Conservation (phyloP, 2,329 filamentous ascomycete genomes). For the Plectosphaerella sp. region DNA sequence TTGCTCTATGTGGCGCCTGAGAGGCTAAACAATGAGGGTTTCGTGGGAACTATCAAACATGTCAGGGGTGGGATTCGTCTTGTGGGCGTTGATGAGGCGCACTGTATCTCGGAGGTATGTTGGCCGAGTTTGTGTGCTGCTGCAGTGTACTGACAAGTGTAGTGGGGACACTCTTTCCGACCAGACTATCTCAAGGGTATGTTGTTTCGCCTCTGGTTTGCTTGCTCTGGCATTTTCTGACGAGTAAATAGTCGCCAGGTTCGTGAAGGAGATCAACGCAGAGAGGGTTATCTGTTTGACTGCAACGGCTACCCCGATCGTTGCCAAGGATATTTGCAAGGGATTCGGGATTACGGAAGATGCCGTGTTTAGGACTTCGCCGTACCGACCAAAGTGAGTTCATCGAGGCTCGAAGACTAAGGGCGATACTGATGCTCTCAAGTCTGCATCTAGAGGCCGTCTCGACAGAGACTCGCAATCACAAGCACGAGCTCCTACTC, state of each 20-base stretch:
- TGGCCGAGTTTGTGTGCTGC: too few relatives aligned
- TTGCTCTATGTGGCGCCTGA: slow-evolving; percentile 57
- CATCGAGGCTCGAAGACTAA: too few relatives aligned
- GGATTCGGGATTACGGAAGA: slow-evolving; percentile 43
- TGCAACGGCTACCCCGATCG: slow-evolving; percentile 52
- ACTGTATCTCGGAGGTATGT: slow-evolving; percentile 48
- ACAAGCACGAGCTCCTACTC: slow-evolving; percentile 40
- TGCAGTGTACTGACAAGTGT: not conserved
- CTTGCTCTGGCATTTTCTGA: slow-evolving; percentile 13
- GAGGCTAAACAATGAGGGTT: slow-evolving; percentile 56
- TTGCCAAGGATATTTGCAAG: slow-evolving; percentile 49
- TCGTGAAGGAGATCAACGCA: slow-evolving; percentile 49
- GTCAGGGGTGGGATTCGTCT: slow-evolving; percentile 52
- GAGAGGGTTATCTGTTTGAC: slow-evolving; percentile 57
- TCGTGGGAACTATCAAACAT: slow-evolving; percentile 49
- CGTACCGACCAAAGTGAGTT: slow-evolving; percentile 49
- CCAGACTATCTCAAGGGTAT: slow-evolving; percentile 46
- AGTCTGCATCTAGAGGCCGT: slow-evolving; percentile 49
- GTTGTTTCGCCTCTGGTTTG: not conserved
- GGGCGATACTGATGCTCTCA: not conserved
- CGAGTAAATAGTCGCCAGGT: slow-evolving; percentile 41
- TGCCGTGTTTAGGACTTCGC: slow-evolving; percentile 54
- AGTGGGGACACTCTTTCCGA: slow-evolving; percentile 45
- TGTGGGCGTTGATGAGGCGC: slow-evolving; percentile 53
- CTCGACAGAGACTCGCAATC: slow-evolving; percentile 32